phyloP scores from a whole-genome alignment of 2,329 filamentous ascomycete species.

The Truncatella angustata region DNA sequence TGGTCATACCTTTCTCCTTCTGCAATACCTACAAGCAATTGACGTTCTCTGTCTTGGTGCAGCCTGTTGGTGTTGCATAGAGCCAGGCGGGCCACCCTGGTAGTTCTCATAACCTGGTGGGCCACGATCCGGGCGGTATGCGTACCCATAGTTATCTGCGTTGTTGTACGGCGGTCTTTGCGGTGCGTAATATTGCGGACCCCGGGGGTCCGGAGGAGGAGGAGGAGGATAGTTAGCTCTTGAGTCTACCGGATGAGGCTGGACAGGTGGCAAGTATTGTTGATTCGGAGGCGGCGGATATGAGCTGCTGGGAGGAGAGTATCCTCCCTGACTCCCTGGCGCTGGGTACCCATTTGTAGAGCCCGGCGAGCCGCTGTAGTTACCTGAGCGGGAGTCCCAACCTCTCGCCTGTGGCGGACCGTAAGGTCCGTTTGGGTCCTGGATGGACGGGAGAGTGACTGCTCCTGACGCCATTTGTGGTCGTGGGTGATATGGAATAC shows the following conservation, averaged over 20 bases:
- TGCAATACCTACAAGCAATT: conserved; percentile 59
- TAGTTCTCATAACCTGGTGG: conserved; percentile 27
- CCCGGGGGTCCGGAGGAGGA: conserved; percentile 37
- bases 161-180: conserved; percentile 18
- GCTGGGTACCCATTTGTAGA: conserved; percentile 46
- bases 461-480: conserved; percentile 40
- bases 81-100: conserved; percentile 30
- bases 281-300: conserved; percentile 17
- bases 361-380: conserved; percentile 40
- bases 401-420: conserved; percentile 17
- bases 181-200: conserved; percentile 20
- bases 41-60: conserved; percentile 58
- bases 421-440: conserved; percentile 39
- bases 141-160: conserved; percentile 27
- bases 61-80: conserved; percentile 48
- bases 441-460: conserved; percentile 49
- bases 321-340: conserved; percentile 18
- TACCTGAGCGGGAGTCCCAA: conserved; percentile 32
- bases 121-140: conserved; percentile 30
- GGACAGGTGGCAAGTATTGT: conserved; percentile 36
- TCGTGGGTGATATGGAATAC: conserved; percentile 25
- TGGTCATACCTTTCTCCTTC: conserved; percentile 55
- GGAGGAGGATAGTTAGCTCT: conserved; percentile 33
- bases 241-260: conserved; percentile 30
- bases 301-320: conserved; percentile 23